These are phyloP conservation scores for Kwoniella newhampshirensis DNA, from an alignment of 768 basidiomycete genomes.

Conservation along the genomic window DNA sequence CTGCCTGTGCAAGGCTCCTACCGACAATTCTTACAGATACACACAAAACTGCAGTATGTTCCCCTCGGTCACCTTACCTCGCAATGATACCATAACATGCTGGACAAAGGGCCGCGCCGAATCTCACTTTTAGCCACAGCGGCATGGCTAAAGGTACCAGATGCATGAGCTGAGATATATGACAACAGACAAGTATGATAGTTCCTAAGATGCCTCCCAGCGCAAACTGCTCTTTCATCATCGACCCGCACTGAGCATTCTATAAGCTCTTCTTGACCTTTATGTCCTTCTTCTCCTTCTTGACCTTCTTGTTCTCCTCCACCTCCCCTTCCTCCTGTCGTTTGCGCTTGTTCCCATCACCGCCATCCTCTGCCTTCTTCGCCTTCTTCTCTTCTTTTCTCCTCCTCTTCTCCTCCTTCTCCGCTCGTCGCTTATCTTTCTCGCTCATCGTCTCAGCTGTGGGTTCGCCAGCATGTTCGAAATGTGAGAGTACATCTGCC, in stretches of 20 bases:
- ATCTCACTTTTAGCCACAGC: no score
- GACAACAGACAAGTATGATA: no score
- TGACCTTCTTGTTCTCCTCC: slow-evolving; percentile 16
- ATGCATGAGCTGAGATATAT: no score
- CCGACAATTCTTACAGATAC: no score
- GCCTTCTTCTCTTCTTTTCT: slow-evolving; percentile 28
- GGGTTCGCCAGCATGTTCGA: slow-evolving; percentile 15
- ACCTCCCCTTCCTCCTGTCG: background rate
- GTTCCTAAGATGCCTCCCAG: no score
- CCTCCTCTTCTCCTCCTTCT: slow-evolving; percentile 46
- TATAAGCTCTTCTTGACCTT: slow-evolving; percentile 11
- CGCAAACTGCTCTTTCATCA: background rate
- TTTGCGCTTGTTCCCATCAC: slow-evolving; percentile 9
- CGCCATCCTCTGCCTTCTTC: slow-evolving; percentile 14
- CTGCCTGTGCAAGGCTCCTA: no score
- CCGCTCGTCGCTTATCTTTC: slow-evolving; percentile 21
- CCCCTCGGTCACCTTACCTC: no score
- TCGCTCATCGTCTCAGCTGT: slow-evolving; percentile 8
- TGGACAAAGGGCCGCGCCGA: no score
- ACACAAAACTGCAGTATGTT: no score
- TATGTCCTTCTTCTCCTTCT: slow-evolving; percentile 20
- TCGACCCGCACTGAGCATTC: background rate
- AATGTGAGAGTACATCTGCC: slow-evolving; percentile 8
- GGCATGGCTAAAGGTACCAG: no score
- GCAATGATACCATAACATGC: no score